A percentile compares a stretch with the other conserved stretches of the same genome.
These are phyloP conservation scores for Linum tenue DNA, from an alignment of 345 rosid species.

Conservation along the genomic window DNA sequence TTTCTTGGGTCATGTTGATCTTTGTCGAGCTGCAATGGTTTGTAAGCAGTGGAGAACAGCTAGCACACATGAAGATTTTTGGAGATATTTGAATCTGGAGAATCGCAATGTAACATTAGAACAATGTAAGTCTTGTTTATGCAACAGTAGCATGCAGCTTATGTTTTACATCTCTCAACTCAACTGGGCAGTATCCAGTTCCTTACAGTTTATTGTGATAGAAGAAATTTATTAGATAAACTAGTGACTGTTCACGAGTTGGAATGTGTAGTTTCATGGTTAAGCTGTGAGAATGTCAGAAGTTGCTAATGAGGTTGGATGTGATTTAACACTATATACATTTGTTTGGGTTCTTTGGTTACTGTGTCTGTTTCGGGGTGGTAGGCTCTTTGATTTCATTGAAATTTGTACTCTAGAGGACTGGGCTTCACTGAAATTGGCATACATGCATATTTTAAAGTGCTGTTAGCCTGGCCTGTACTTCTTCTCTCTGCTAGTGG, in stretches of 20 bases:
- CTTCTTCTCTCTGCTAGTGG: no score
- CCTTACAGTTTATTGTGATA: not conserved
- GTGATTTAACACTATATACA: no score
- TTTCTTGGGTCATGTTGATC: conserved; percentile 62
- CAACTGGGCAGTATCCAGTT: not conserved
- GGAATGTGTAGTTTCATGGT: no score
- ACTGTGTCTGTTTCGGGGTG: no score
- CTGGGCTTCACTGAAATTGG: not conserved
- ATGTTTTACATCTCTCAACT: not conserved
- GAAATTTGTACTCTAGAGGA: no score
- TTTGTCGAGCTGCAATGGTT: conserved; percentile 83
- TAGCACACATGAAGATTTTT: conserved; percentile 92
- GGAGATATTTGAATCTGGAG: conserved; percentile 88
- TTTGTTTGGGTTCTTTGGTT: no score
- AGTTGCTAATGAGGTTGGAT: no score
- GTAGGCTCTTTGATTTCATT: no score
- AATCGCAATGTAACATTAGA: conserved; percentile 60
- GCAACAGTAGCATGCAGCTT: no score
- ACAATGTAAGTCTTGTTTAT: conserved; percentile 55
- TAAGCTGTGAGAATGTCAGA: no score
- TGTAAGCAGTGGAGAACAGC: conserved; percentile 94
- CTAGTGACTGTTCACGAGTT: no score
- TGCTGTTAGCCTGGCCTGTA: not conserved
- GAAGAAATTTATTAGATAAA: not conserved
- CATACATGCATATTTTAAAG: not conserved